Base-by-base conservation (phyloP, 257 asterid genomes). In the Ligustrum vulgare region DNA sequence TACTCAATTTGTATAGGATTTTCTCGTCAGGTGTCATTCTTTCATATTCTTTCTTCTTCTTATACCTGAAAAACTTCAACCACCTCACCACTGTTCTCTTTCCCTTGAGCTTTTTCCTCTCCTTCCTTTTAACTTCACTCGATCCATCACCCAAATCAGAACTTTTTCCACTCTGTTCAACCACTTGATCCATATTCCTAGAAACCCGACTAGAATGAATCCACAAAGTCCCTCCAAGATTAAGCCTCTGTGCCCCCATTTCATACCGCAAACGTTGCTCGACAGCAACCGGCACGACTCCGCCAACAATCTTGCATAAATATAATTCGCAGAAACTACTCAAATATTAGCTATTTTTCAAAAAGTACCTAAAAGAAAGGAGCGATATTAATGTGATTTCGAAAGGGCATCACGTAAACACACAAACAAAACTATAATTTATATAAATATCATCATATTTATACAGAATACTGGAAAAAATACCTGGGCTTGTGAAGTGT, bases 101-200 rank as follows among this genome's bases (percentile, higher is more conserved):
- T 25, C 99, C 99, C 82, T 94, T 94, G 73, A 86, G 82, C 80
- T 93, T 94, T 89, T 87, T 91, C 91, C 97, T 88, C 78, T 86
- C 89, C 78, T 80, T 83, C 58, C 60, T 85, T 72, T 49, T 80
- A 60, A 67, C 82, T 79, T 78, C 83, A 45, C 86, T 79, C 69
- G 88, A 80, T 73, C 83, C 86, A 37, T 65, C 75, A 77, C 41
- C 84, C 64, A 12, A 47, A 69, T 72, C 85, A 32, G 12, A 72
- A 75, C 22, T 33, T 28, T 65, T 70, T 8, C 71, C 92, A 70
- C 68, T 60, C 41, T 41, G 85, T 77, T 80, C 90, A 76, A 64
- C 85, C 69, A 49, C 77, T 34, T 86, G 72, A 1, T 72, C 89
- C 78, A 31, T 18, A 58, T 80, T 82, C 51, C 85, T 68, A 77